Base-by-base conservation (phyloP, 805 yeast genomes). In the Yamadazyma tumulicola region DNA sequence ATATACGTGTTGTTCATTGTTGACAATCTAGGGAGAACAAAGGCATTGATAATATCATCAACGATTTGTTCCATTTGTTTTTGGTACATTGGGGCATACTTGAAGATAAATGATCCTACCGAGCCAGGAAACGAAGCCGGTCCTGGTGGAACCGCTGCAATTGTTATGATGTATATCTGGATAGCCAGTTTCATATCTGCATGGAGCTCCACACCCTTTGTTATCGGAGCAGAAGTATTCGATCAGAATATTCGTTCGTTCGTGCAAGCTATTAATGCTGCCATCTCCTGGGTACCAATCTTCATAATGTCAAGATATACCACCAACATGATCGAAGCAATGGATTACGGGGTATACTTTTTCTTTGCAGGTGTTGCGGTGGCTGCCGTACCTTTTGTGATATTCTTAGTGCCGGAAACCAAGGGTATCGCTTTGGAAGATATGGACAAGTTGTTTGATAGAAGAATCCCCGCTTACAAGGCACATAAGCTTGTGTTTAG, bases 191-290 rank as follows among this genome's bases (percentile, higher is more conserved):
- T 63, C 32, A 63, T 63, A 15, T 48, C 55, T 25, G 67, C 66
- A 5, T 63, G 68, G 69, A 57, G 64, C 5, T 67, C 64, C 1
- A 67, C 67, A 14, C 69, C 68, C 5, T 64, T 58, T 44, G 67
- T 64, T 15, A 59, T 61, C 24, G 68, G 69, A 3, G 41, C 59
- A 27, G 69, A 64, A 39, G 57, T 63, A 4, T 64, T 61, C 41
- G 67, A 61, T 47, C 67, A 61, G 42, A 61, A 63, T 35, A 59
- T 64, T 42, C 47, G 69, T 32, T 55, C 66, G 13, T 61, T 64
- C 33, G 64, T 58, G 22, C 67, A 61, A 46, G 65, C 66, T 36
- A 59, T 62, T 37, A 61, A 61, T 43, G 65, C 67, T 2, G 67
- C 67, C 9, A 60, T 59, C 17, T 56, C 61, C 23, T 61, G 67